Evolutionary conservation across 2,329 filamentous ascomycete genomes (phyloP), one percentile per base, ranked within the genome.

Genomic region (Fusarium tuaranense): DNA sequence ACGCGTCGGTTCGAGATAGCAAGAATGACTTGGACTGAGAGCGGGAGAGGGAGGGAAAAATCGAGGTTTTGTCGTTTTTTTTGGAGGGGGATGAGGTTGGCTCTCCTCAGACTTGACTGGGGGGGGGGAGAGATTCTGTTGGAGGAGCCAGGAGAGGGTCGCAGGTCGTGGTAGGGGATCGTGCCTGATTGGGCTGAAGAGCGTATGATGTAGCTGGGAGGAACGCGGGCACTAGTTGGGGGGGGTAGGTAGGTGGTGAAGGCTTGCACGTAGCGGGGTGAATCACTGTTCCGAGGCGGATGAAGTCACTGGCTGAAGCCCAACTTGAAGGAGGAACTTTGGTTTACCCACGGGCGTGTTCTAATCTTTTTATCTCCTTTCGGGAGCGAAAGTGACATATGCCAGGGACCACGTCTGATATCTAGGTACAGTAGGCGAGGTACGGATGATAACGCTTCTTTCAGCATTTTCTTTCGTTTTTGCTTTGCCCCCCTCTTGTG

Each of bases 181-280:
- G 71, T 75, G 75, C 75, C 75, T 78, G 76, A 78, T 78, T 78
- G 76, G 76, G 73, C 73, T 71, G 68, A 51, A 65, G 59, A 68
- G 65, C 30, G 71, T 48, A 76, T 78, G 76, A 76, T 78, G 74
- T 77, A 78, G 65, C 74, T 63, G 67, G 66, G 60, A 64, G 69
- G 69, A 66, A 77, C 48, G 65, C 48, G 59, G 65, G 58, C 69
- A 68, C 61, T 72, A 62, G 65, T 39, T 20, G 34, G 25, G 66
- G 46, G 44, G 38, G 22, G 22, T 22, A 22, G 22, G 36, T 5
- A 13, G 32, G 32, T 32, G 32, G 32, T 51, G 51, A 32, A 25
- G 57, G 41, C 51, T 58, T 71, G 67, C 38, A 69, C 14, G 27
- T 72, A 72, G 51, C 68, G 69, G 71, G 59, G 41, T 27, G 59